Conservation (phyloP, 177 flowering plant genomes). For the Tripterygium wilfordii region DNA sequence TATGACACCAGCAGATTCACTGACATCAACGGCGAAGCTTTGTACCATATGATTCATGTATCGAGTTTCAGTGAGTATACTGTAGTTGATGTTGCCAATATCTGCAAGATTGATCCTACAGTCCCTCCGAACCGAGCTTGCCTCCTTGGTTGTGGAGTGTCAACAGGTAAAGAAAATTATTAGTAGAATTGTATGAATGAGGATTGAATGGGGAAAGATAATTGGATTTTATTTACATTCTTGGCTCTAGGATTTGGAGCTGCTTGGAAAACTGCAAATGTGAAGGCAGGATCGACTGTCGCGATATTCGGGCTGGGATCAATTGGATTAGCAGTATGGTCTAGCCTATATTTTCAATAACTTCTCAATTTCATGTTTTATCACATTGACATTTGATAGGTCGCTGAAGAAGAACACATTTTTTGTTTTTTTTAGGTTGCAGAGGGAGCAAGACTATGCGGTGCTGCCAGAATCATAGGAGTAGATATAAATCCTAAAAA, state of each 20-base stretch:
- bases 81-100: conserved; percentile 49
- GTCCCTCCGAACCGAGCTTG: conserved; percentile 59
- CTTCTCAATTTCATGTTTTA: background rate
- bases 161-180: conserved; percentile 70
- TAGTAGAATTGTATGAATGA: background rate
- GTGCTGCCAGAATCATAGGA: conserved; percentile 71
- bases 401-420: background rate
- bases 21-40: conserved; percentile 43
- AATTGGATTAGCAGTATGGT: conserved; percentile 73
- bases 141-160: conserved; percentile 70
- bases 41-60: conserved; percentile 50
- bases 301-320: conserved; percentile 82
- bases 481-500: conserved; percentile 61
- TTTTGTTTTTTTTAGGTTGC: conserved; percentile 69
- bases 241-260: conserved; percentile 36
- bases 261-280: conserved; percentile 69
- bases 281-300: conserved; percentile 72
- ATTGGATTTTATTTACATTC: too few relatives aligned
- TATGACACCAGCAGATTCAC: conserved; percentile 57
- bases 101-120: conserved; percentile 44
- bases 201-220: background rate
- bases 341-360: too few relatives aligned
- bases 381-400: background rate
- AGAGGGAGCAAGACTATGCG: conserved; percentile 68
- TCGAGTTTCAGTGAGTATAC: conserved; percentile 75